A percentile compares a stretch with the other conserved stretches of the same genome.
phyloP scores from a whole-genome alignment of 352 stramenopile genomes.

The Phytophthora gonapodyides region DNA sequence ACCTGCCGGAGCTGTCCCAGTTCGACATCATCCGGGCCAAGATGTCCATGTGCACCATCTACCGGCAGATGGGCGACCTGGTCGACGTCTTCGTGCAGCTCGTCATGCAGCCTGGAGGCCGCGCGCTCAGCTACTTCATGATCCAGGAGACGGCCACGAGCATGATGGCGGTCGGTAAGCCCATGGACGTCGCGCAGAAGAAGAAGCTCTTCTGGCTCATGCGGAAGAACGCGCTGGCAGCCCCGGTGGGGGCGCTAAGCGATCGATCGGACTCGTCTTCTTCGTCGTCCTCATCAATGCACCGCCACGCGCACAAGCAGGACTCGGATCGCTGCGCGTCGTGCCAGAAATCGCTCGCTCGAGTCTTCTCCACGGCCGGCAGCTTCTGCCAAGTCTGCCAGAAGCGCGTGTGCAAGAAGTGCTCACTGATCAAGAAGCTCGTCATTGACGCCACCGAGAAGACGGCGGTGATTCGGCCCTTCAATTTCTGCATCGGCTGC shows the following conservation, averaged over 20 bases:
- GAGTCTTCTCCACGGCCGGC: constrained; percentile 31
- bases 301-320: constrained; percentile 7
- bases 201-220: constrained; percentile 70
- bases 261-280: constrained; percentile 30
- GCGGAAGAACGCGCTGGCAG: constrained; percentile 31
- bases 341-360: constrained; percentile 30
- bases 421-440: constrained; percentile 40
- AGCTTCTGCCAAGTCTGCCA: constrained; percentile 37
- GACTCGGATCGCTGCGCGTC: constrained; percentile 28
- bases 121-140: constrained; percentile 38
- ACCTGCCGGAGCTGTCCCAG: constrained; percentile 46
- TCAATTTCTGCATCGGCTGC: constrained; percentile 49
- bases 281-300: constrained; percentile 27
- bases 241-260: background rate
- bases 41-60: constrained; percentile 49
- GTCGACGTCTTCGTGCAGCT: constrained; percentile 56
- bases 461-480: constrained; percentile 35
- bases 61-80: constrained; percentile 43
- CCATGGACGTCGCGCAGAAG: constrained; percentile 47
- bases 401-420: constrained; percentile 34
- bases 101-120: constrained; percentile 45
- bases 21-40: constrained; percentile 46
- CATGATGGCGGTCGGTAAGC: constrained; percentile 39
- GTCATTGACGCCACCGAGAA: constrained; percentile 35
- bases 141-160: constrained; percentile 35